Conservation (phyloP, 2,329 filamentous ascomycete species). For the Calonectria pseudoturangicola region DNA sequence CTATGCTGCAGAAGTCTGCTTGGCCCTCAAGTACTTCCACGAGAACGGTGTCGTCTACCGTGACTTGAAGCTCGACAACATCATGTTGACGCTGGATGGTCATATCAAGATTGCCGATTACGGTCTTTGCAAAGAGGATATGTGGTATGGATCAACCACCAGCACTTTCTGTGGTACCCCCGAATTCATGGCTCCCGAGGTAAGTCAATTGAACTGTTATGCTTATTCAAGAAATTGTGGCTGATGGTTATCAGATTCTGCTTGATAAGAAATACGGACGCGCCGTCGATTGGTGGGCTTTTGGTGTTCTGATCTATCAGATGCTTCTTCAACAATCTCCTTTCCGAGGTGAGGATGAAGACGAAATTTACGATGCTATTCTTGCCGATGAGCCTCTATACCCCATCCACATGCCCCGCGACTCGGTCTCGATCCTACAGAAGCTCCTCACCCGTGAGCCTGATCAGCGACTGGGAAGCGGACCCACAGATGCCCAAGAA, state of each 20-base stretch:
- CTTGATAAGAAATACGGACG: conserved; percentile 99
- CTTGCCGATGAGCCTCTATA: conserved; percentile 97
- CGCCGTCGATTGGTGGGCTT: conserved; percentile 99
- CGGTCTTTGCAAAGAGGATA: conserved; percentile 99
- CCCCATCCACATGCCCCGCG: conserved; percentile 98
- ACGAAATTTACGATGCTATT: conserved; percentile 99
- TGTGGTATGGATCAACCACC: conserved; percentile 98
- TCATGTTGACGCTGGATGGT: conserved; percentile 93
- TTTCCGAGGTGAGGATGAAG: conserved; percentile 98
- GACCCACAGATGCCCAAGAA: conserved; percentile 97
- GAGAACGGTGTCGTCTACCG: conserved; percentile 99
- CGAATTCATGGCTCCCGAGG: conserved; percentile 99
- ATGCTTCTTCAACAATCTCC: conserved; percentile 99
- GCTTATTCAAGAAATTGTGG: conserved; percentile 4
- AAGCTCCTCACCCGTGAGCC: conserved; percentile 97
- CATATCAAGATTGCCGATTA: conserved; percentile 99
- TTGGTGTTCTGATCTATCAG: conserved; percentile 98
- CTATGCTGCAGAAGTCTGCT: conserved; percentile 96
- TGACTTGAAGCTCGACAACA: conserved; percentile 95
- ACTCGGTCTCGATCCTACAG: conserved; percentile 97
- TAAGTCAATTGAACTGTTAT: conserved; percentile 62
- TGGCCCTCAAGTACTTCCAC: conserved; percentile 99
- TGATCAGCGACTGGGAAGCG: conserved; percentile 92
- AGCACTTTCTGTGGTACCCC: conserved; percentile 99
- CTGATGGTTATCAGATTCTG: conserved; percentile 80